phyloP scores from a whole-genome alignment of 345 rosid species.

The Hirschfeldia incana region DNA sequence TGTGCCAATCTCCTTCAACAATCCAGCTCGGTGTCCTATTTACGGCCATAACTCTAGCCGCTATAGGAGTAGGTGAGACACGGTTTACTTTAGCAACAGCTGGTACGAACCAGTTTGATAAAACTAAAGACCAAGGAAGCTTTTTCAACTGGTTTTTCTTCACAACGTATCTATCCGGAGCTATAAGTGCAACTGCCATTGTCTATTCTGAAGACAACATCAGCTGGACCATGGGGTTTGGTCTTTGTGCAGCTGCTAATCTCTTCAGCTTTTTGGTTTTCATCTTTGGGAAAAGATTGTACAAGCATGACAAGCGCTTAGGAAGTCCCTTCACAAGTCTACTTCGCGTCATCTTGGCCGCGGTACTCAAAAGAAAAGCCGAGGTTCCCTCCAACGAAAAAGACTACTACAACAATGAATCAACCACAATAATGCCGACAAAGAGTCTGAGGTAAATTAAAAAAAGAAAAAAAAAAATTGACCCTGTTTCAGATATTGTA shows the following conservation, averaged over 20 bases:
- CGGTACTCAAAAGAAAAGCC: constrained; percentile 39
- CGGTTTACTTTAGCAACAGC: constrained; percentile 43
- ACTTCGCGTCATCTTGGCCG: constrained; percentile 44
- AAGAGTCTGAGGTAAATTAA: constrained; percentile 40
- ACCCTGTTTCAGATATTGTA: too few species aligned
- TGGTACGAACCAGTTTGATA: constrained; percentile 49
- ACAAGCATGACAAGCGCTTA: constrained; percentile 38
- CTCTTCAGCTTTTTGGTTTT: constrained; percentile 36
- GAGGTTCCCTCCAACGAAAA: constrained; percentile 28
- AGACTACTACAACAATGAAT: constrained; percentile 41
- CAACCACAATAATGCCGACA: neutral
- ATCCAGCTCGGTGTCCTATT: constrained; percentile 42
- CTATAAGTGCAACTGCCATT: constrained; percentile 35
- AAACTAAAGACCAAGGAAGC: constrained; percentile 35
- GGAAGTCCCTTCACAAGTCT: constrained; percentile 53
- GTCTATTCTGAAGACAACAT: constrained; percentile 50
- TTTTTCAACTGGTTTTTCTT: constrained; percentile 62
- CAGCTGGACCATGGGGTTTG: constrained; percentile 54
- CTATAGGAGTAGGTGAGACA: constrained; percentile 38
- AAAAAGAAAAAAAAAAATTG: too few species aligned
- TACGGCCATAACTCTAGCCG: constrained; percentile 37
- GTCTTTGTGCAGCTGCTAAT: constrained; percentile 40
- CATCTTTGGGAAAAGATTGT: constrained; percentile 41
- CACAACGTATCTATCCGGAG: constrained; percentile 20
- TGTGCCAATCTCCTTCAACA: constrained; percentile 39